Base-by-base conservation (phyloP, 306 rosid genomes). In the Gastrolobium villosum region DNA sequence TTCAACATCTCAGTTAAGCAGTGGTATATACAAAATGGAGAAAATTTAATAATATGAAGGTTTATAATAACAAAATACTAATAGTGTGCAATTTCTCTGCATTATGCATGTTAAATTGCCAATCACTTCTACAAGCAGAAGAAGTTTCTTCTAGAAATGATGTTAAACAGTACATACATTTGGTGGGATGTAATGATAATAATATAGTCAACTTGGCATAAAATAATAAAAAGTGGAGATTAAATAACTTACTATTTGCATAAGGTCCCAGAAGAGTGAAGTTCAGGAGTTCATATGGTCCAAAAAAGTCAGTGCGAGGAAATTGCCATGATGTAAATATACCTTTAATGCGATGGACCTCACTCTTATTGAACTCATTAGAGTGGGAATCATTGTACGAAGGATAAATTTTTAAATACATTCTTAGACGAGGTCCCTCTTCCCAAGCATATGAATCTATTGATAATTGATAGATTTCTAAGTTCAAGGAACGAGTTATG, bases 271-370 rank as follows among this genome's bases (percentile, higher is more conserved):
- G 84, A 61, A 92, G 86, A 52, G 89, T 86, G 88, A 89, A 82
- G 78, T 88, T 89, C 76, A 91, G 76, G 74, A 95, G 92, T 83
- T 95, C 99, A 69, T 90, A 95, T 3, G 99, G 99, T 83, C 99
- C 99, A 75, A 89, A 89, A 28, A 89, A 31, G 76, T 90, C 94
- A 4, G 40, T 65, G 40, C 3, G 84, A 82, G 77, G 65, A 87
- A 92, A 84, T 0, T 7, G 0, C 99, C 99, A 95, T 15, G 94
- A 67, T 30, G 85, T 32, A 75, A 83, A 85, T 7, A 2, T 0
- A 54, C 20, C 50, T 60, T 10, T 66, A 67, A 95, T 84, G 28
- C 85, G 93, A 37, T 0, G 77, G 65, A 86, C 81, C 88, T 90
- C 97, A 30, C 88, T 89, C 30, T 0, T 0, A 50, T 91, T 89